These are phyloP conservation scores for Hypericum androsaemum DNA, from an alignment of 345 rosid genomes.

Conservation along the genomic window DNA sequence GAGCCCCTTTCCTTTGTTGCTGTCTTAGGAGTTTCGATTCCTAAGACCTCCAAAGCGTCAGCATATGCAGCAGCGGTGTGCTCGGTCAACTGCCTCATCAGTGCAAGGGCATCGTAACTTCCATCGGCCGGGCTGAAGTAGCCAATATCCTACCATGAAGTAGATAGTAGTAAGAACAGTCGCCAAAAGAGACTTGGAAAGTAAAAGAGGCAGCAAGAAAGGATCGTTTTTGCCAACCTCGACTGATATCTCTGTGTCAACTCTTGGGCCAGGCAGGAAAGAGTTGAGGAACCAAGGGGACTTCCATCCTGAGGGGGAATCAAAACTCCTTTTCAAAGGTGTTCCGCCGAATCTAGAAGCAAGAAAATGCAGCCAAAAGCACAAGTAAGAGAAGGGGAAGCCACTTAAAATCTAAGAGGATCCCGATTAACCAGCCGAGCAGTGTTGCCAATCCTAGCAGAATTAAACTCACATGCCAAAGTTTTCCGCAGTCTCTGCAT, in stretches of 20 bases:
- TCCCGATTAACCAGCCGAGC: no score
- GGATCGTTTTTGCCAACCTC: constrained; percentile 39
- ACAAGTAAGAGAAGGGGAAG: not conserved
- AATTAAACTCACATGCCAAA: constrained; percentile 49
- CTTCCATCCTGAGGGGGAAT: constrained; percentile 98
- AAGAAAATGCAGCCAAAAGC: not conserved
- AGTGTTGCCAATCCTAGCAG: constrained; percentile 3
- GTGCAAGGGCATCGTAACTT: constrained; percentile 84
- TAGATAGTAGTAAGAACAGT: not conserved
- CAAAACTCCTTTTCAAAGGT: constrained; percentile 72
- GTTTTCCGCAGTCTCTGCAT: constrained; percentile 39
- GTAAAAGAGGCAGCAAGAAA: not conserved
- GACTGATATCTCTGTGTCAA: constrained; percentile 74
- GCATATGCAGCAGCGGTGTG: constrained; percentile 81
- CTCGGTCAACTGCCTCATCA: constrained; percentile 86
- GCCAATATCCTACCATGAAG: constrained; percentile 64
- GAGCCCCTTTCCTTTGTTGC: constrained; percentile 32
- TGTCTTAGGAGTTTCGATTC: constrained; percentile 61
- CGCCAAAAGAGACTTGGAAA: not conserved
- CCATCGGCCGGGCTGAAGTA: constrained; percentile 77
- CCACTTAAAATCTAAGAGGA: not conserved
- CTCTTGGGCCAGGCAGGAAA: constrained; percentile 66
- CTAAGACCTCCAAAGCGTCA: constrained; percentile 82
- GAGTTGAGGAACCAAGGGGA: constrained; percentile 90
- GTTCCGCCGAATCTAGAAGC: constrained; percentile 71